Evolutionary conservation across 176 grass and related monocot species (phyloP).

Genomic region (maize (Zea mays)): DNA sequence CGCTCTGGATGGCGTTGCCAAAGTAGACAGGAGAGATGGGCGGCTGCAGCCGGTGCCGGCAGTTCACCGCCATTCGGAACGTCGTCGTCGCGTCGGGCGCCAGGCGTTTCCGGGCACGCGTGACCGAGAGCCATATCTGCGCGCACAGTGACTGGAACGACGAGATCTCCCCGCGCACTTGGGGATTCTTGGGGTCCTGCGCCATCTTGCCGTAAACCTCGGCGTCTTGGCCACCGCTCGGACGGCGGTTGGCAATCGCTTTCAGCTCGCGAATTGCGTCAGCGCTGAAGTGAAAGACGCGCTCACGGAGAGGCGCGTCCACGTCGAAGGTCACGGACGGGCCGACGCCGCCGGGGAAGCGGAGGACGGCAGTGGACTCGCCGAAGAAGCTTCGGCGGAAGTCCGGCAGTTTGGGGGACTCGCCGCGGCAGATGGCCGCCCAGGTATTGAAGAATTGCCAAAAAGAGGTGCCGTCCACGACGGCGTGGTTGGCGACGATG

Average conservation of each 20-base stretch:
- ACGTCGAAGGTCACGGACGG: conserved; percentile 78
- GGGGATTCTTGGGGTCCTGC: conserved; percentile 52
- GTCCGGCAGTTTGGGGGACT: conserved; percentile 52
- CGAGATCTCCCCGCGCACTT: conserved; percentile 56
- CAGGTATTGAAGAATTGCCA: conserved; percentile 93
- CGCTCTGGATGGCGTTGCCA: conserved; percentile 98
- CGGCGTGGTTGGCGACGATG: conserved; percentile 72
- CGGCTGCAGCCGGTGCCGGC: conserved; percentile 77
- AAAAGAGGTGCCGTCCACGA: conserved; percentile 92
- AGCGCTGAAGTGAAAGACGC: conserved; percentile 78
- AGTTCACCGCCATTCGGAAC: conserved; percentile 94
- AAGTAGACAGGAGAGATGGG: conserved; percentile 64
- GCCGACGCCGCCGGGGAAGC: conserved; percentile 59
- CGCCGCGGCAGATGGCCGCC: conserved; percentile 75
- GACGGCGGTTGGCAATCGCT: conserved; percentile 48
- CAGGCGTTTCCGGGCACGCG: conserved; percentile 65
- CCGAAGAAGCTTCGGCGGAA: conserved; percentile 82
- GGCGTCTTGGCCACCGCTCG: conserved; percentile 12
- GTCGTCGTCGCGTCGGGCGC: conserved; percentile 53
- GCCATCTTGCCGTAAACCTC: conserved; percentile 85
- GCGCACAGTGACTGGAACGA: conserved; percentile 91
- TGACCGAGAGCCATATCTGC: conserved; percentile 72
- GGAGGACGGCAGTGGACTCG: conserved; percentile 70
- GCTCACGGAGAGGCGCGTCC: conserved; percentile 68
- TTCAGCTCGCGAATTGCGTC: conserved; percentile 68